Base-by-base conservation (phyloP, 306 rosid genomes). In the Adenanthera pavonina region DNA sequence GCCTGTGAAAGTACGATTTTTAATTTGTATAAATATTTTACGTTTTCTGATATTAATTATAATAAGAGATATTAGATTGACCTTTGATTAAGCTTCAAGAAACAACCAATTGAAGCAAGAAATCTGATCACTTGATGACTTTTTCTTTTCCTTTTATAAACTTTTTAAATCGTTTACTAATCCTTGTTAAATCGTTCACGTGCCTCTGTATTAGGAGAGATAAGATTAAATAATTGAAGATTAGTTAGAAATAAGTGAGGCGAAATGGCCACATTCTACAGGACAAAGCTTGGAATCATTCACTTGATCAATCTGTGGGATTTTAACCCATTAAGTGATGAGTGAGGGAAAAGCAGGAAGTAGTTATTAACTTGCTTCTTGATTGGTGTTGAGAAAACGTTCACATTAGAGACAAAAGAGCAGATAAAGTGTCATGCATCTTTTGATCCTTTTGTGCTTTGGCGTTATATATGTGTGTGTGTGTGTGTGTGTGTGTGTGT, bases 171-270 rank as follows among this genome's bases (percentile, higher is more conserved):
- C 25, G 33, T 6, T 6, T 12, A 10, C 36, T 30, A 30, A 9
- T 60, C 67, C 62, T 69, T 64, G 67, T 52, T 61, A 34, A 61
- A 11, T 64, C 67, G 30, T 83, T 84, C 91, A 86, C 85, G 89
- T 88, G 92, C 76, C 75, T 46, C 70, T 33, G 84, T 74, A 74
- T 83, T 81, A 83, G 80, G 83, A 72, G 81, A 78, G 86, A 86
- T 75, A 81, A 80, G 79, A 82, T 72, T 79, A 66, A 73, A 76
- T 2, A 20, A 69, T 1, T 20, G 25, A 6, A 12, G 36, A 19
- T 51, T 49, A 40, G 75, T 79, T 79, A 49, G 77, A 74, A 60
- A 82, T 80, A 83, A 56, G 75, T 17, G 75, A 65, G 46, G 12
- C 78, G 73, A 25, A 19, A 8, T 59, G 65, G 25, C 52, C 48